phyloP scores from a whole-genome alignment of 2,329 filamentous ascomycete species.

The Colletotrichum simmondsii region DNA sequence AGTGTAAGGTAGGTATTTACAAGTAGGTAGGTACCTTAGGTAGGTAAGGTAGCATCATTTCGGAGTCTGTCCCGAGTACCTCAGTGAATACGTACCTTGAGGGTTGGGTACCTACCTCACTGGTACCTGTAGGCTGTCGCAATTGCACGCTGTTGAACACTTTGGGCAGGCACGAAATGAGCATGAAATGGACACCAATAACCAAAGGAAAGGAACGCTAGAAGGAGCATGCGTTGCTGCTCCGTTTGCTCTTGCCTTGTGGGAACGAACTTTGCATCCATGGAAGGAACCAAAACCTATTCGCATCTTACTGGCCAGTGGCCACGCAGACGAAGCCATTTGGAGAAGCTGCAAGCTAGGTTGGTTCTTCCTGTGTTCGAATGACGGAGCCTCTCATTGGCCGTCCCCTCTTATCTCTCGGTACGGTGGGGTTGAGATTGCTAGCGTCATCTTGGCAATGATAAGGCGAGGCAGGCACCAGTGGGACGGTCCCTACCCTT shows the following conservation, averaged over 20 bases:
- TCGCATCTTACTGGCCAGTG: neutral
- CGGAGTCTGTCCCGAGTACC: neutral
- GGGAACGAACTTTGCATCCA: neutral
- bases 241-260: conserved; percentile 9
- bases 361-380: too few species aligned
- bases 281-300: neutral
- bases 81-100: neutral
- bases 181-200: neutral
- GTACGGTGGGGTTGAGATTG: neutral
- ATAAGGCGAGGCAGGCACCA: conserved; percentile 30
- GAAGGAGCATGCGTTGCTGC: neutral
- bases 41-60: too few species aligned
- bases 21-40: too few species aligned
- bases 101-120: too few species aligned
- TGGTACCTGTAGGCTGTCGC: neutral
- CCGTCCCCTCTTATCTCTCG: conserved; percentile 32
- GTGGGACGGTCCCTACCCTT: neutral
- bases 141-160: too few species aligned
- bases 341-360: conserved; percentile 20
- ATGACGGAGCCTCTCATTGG: conserved; percentile 7
- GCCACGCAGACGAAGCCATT: conserved; percentile 2
- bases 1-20: too few species aligned
- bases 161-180: too few species aligned
- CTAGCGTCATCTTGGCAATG: conserved; percentile 30
- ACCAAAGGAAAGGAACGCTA: conserved; percentile 23